Evolutionary conservation across 73 alveolate genomes (phyloP).

Genomic region (Symbiodinium pilosum): DNA sequence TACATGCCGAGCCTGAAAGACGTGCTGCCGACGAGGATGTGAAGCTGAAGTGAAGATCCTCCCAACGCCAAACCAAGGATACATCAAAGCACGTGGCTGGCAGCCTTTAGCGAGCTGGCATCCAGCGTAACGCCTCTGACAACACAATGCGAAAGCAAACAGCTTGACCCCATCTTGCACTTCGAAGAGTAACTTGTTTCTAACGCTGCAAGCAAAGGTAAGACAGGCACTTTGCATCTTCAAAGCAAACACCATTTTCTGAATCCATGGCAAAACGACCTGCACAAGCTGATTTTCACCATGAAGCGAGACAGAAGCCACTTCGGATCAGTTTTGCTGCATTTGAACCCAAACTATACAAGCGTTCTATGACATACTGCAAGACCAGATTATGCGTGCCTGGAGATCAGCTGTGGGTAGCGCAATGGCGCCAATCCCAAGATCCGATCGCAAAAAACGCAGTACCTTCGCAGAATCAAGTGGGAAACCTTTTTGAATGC

Average conservation of each 20-base stretch:
- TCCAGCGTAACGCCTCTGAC: background rate
- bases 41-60: slow-evolving; percentile 67
- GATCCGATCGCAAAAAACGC: background rate
- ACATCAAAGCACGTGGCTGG: background rate
- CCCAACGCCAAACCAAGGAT: background rate
- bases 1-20: background rate
- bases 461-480: background rate
- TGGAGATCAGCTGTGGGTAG: background rate
- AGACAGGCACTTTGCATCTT: background rate
- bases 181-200: no score
- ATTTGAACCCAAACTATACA: no score
- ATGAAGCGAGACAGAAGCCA: no score
- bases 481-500: background rate
- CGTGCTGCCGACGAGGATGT: slow-evolving; percentile 45
- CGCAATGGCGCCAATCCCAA: background rate
- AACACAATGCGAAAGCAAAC: no score
- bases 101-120: background rate
- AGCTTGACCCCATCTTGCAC: no score
- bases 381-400: background rate
- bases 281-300: no score
- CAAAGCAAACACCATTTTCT: background rate
- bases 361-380: no score
- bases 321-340: no score
- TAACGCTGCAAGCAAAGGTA: no score
- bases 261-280: background rate